Evolutionary conservation across 345 rosid genomes (phyloP).

Genomic region (Sonneratia alba): DNA sequence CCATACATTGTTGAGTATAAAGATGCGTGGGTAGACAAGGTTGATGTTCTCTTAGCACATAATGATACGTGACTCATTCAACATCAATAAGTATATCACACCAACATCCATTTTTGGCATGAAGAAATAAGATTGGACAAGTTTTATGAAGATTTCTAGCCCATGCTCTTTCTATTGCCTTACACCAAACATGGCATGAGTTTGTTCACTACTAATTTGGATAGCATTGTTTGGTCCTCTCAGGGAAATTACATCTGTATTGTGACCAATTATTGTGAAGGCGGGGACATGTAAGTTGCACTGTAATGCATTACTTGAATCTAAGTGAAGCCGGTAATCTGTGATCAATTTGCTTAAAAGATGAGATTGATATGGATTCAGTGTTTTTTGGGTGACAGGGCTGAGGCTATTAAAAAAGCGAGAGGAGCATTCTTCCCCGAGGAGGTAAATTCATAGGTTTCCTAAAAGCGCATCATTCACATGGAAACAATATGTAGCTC

Average conservation of each 20-base stretch:
- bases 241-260: slow-evolving; percentile 73
- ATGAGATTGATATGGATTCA: not conserved
- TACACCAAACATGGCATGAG: not conserved
- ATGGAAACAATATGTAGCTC: not conserved
- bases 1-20: slow-evolving; percentile 68
- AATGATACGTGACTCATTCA: not conserved
- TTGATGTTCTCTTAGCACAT: slow-evolving; percentile 13
- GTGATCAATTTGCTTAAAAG: not conserved
- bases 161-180: not conserved
- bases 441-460: slow-evolving; percentile 47
- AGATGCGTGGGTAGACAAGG: slow-evolving; percentile 98
- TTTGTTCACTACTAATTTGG: not conserved
- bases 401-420: slow-evolving; percentile 71
- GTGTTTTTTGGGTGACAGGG: slow-evolving; percentile 37
- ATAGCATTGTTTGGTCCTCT: slow-evolving; percentile 3
- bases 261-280: slow-evolving; percentile 71
- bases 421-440: slow-evolving; percentile 70
- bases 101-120: not conserved
- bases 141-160: not conserved
- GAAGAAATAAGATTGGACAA: not conserved
- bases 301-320: not conserved
- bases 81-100: not conserved
- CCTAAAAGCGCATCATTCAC: slow-evolving; percentile 1
- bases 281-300: slow-evolving; percentile 81
- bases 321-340: not conserved